A percentile compares a stretch with the other conserved stretches of the same genome.
Conservation (phyloP, 805 yeast species). For the Sugiyamaella floridensis region DNA sequence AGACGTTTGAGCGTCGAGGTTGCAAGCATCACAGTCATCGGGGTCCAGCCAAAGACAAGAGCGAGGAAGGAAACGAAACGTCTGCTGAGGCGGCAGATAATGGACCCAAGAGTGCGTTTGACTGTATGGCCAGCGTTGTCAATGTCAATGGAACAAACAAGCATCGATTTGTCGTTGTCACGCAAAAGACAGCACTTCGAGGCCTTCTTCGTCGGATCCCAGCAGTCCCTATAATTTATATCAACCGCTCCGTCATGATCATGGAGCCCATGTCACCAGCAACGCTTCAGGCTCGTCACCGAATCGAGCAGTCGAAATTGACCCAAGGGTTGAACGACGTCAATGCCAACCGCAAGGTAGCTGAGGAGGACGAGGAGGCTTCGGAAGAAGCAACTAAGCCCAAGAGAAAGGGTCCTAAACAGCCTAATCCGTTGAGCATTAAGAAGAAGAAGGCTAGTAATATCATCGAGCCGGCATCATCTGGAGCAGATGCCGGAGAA, state of each 20-base stretch:
- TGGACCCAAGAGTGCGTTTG: conserved; percentile 45
- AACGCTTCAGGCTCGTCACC: conserved; percentile 43
- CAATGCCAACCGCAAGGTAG: conserved; percentile 24
- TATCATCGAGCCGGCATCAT: conserved; percentile 1
- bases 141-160: conserved; percentile 66
- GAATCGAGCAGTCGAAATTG: conserved; percentile 60
- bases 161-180: conserved; percentile 84
- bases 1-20: conserved; percentile 80
- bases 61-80: neutral
- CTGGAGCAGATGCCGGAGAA: neutral
- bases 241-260: conserved; percentile 88
- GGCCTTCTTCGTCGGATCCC: conserved; percentile 66
- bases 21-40: conserved; percentile 69
- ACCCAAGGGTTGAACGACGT: conserved; percentile 71
- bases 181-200: conserved; percentile 69
- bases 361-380: conserved; percentile 19
- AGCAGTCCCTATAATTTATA: conserved; percentile 82
- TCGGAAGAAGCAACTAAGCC: conserved; percentile 22
- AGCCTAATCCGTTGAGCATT: conserved; percentile 85
- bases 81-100: conserved; percentile 15
- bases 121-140: conserved; percentile 69
- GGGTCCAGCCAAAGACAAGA: neutral
- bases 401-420: conserved; percentile 52
- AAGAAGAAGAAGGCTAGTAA: conserved; percentile 53
- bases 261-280: conserved; percentile 88